Base-by-base conservation (phyloP, 345 rosid species). In the Cochlearia excelsa region DNA sequence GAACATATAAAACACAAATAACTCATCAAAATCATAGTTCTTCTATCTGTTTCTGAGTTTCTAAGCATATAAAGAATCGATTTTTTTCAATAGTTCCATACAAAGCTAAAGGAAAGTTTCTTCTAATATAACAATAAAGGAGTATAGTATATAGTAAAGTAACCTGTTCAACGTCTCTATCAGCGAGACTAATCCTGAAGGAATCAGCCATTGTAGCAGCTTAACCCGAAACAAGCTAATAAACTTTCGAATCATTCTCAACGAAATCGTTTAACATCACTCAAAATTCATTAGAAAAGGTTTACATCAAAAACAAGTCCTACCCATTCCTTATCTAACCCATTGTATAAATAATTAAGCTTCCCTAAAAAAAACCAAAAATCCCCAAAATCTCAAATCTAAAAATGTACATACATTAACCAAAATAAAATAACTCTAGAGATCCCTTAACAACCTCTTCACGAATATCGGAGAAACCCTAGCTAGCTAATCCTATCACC, bases 161-260 rank as follows among this genome's bases (percentile, higher is more conserved):
- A 16, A 86, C 97, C 97, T 84, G 97, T 44, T 89, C 91, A 55
- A 84, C 75, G 66, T 82, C 91, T 84, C 85, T 84, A 69, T 84
- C 91, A 68, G 82, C 70, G 69, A 72, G 78, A 81, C 79, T 81
- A 68, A 46, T 67, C 77, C 76, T 80, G 74, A 77, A 80, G 71
- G 82, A 35, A 78, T 80, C 96, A 80, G 88, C 84, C 93, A 88
- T 85, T 83, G 85, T 77, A 85, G 74, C 64, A 62, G 82, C 52
- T 65, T 70, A 61, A 63, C 59, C 48, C 47, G 44, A 9, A 73
- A 65, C 63, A 35, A 76, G 54, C 66, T 71, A 76, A 74, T 61
- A 69, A 77, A 85, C 78, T 81, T 84, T 78, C 66, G 84, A 73
- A 62, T 70, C 70, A 72, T 69, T 67, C 61, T 74, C 69, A 51